Evolutionary conservation across 371 early-diverging fungal species (phyloP).

Genomic region (Smittium mucronatum): DNA sequence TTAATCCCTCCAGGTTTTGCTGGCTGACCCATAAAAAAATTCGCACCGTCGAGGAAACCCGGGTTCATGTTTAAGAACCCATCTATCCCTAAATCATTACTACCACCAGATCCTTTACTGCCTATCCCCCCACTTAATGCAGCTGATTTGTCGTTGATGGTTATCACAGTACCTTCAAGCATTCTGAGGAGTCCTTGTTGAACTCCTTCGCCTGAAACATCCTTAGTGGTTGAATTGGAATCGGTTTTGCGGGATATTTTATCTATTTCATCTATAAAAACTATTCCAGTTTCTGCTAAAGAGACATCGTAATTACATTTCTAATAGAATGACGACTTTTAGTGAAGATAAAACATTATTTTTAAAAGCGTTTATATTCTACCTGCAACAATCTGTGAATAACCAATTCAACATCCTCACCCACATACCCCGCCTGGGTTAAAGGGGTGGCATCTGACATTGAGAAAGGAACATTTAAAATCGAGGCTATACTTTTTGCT

Average conservation of each 20-base stretch:
- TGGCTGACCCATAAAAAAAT: background rate
- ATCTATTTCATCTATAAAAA: constrained; percentile 89
- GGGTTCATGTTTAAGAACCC: background rate
- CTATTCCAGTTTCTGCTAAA: constrained; percentile 76
- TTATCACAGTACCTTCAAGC: constrained; percentile 79
- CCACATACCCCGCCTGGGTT: constrained; percentile 88
- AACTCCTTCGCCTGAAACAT: constrained; percentile 88
- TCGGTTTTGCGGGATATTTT: constrained; percentile 71
- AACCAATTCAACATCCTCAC: constrained; percentile 83
- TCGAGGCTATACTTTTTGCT: constrained; percentile 68
- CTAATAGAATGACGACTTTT: constrained; percentile 17
- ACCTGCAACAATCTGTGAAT: constrained; percentile 66
- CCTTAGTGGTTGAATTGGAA: constrained; percentile 60
- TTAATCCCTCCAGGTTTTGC: background rate
- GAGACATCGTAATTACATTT: constrained; percentile 75
- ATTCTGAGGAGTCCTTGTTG: constrained; percentile 78
- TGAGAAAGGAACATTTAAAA: constrained; percentile 79
- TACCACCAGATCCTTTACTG: background rate
- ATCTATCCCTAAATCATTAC: background rate
- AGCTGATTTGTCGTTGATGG: constrained; percentile 69
- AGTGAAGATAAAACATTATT: constrained; percentile 1
- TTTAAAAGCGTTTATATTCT: background rate
- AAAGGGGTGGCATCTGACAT: constrained; percentile 88
- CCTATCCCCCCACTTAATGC: background rate
- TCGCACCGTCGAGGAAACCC: background rate